Conservation (phyloP, 176 grass and related monocot species). For the Hsuehochloa calcarea region DNA sequence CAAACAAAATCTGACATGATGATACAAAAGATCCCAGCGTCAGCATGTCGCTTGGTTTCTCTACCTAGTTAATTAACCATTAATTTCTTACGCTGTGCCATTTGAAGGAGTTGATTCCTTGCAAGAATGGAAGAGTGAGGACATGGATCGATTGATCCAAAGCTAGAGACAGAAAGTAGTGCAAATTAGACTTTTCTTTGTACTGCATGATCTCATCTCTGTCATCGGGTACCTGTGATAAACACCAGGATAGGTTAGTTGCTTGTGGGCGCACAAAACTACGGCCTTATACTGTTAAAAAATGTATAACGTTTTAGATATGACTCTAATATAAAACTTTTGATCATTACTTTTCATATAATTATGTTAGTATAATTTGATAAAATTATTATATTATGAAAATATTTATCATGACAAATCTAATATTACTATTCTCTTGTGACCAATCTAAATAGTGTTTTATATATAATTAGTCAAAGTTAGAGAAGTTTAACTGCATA, state of each 20-base stretch:
- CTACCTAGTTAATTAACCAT: neutral
- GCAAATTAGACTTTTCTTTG: neutral
- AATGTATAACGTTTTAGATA: no score
- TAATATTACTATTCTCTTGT: no score
- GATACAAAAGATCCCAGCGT: neutral
- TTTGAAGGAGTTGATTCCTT: conserved; percentile 8
- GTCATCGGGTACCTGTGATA: conserved; percentile 1
- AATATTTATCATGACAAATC: no score
- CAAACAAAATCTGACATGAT: conserved; percentile 33
- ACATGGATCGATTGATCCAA: neutral
- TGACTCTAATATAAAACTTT: no score
- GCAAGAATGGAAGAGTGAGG: conserved; percentile 1
- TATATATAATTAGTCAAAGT: no score
- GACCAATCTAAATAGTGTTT: no score
- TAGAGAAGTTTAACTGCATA: no score
- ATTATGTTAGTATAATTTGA: no score
- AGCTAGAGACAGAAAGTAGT: neutral
- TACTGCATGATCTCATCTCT: conserved; percentile 12
- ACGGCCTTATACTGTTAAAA: no score
- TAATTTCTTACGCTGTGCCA: neutral
- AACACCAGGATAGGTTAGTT: neutral
- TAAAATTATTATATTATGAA: no score
- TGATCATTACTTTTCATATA: no score
- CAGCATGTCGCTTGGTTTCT: neutral
- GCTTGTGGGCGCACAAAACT: neutral